A percentile compares a stretch with the other conserved stretches of the same genome.
These are phyloP conservation scores for Nymphaea thermarum DNA, from an alignment of 164 flowering plant species.

Conservation along the genomic window DNA sequence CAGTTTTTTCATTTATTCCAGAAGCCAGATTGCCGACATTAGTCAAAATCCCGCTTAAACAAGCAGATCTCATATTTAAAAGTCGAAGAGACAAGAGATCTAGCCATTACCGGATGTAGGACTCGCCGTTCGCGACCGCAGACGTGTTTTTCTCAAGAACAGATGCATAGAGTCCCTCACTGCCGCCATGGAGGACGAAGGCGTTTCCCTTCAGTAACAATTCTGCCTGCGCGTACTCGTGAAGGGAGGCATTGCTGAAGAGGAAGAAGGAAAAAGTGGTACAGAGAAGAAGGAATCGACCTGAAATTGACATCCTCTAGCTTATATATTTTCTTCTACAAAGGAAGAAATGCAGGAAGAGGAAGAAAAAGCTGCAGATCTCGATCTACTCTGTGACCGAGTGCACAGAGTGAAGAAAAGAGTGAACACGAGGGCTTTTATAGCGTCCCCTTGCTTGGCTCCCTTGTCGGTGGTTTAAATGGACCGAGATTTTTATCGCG, in stretches of 20 bases:
- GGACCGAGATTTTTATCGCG: not conserved
- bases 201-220: constrained; percentile 76
- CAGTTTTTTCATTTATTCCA: too few relatives aligned
- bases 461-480: not conserved
- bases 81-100: not conserved
- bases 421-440: not conserved
- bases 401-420: not conserved
- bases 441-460: not conserved
- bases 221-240: constrained; percentile 41
- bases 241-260: constrained; percentile 42
- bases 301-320: constrained; percentile 3
- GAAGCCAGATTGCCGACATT: too few relatives aligned
- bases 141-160: constrained; percentile 8
- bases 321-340: not conserved
- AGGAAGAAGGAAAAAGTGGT: constrained; percentile 1
- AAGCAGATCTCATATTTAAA: not conserved
- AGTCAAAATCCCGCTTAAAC: too few relatives aligned
- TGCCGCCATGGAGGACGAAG: constrained; percentile 85
- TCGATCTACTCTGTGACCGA: not conserved
- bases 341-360: not conserved
- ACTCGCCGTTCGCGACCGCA: constrained; percentile 20
- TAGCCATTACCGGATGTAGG: constrained; percentile 55
- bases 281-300: not conserved
- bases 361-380: not conserved
- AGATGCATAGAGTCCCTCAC: constrained; percentile 85